Evolutionary conservation across 306 rosid genomes (phyloP).

Genomic region (Sesbania bispinosa): DNA sequence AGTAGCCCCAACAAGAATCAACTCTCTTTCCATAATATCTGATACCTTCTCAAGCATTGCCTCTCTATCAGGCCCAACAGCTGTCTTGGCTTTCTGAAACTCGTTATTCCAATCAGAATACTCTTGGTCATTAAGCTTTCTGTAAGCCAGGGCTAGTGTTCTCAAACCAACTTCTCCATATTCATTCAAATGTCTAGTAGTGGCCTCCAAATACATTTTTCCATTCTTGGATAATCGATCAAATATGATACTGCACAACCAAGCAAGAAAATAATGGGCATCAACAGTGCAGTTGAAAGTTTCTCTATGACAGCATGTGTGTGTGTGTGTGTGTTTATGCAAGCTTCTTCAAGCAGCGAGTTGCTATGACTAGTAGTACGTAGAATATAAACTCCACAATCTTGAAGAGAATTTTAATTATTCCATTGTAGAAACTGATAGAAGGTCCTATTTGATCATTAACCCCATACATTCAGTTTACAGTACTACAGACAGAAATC

Average conservation of each 20-base stretch:
- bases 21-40: conserved; percentile 74
- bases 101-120: conserved; percentile 71
- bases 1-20: conserved; percentile 92
- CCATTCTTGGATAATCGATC: conserved; percentile 82
- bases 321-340: not conserved
- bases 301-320: not conserved
- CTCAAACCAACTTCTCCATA: conserved; percentile 95
- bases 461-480: conserved; percentile 8
- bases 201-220: conserved; percentile 60
- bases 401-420: conserved; percentile 3
- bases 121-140: conserved; percentile 76
- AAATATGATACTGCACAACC: conserved; percentile 76
- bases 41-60: conserved; percentile 66
- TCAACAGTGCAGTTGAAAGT: conserved; percentile 5
- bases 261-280: conserved; percentile 20
- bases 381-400: conserved; percentile 10
- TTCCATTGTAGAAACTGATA: conserved; percentile 10
- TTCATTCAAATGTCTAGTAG: conserved; percentile 82
- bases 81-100: conserved; percentile 79
- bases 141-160: conserved; percentile 85
- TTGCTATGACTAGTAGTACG: not conserved
- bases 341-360: conserved; percentile 5
- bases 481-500: conserved; percentile 10
- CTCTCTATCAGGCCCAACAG: conserved; percentile 85
- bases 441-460: conserved; percentile 11